A percentile compares a stretch with the other conserved stretches of the same genome.
Evolutionary conservation across 176 grass and related monocot species (phyloP).

Genomic region (Canna indica): DNA sequence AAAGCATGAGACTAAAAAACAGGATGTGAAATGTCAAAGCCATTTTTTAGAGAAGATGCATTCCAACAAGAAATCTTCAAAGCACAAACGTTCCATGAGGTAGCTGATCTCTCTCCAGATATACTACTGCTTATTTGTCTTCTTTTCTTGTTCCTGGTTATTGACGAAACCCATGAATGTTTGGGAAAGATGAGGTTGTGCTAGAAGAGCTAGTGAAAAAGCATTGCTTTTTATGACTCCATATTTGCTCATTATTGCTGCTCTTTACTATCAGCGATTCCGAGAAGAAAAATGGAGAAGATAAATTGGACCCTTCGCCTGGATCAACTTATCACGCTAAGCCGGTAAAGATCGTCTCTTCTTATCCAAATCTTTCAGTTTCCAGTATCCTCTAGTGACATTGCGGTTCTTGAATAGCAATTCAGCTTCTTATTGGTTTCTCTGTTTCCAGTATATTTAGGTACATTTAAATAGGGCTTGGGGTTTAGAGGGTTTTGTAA

Average conservation of each 20-base stretch:
- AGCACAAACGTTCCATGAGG: constrained; percentile 53
- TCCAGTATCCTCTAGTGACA: not conserved
- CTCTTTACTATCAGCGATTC: constrained; percentile 48
- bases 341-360: constrained; percentile 24
- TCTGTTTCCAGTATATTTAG: not conserved
- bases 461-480: not conserved
- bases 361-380: not conserved
- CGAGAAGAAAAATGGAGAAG: constrained; percentile 32
- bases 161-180: not conserved
- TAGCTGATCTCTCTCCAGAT: constrained; percentile 18
- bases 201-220: not conserved
- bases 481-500: not conserved
- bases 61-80: constrained; percentile 27
- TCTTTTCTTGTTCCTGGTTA: not conserved
- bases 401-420: not conserved
- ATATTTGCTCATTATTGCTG: constrained; percentile 10
- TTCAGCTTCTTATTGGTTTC: not conserved
- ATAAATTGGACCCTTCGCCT: constrained; percentile 28
- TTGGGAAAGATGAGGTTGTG: not conserved
- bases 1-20: constrained; percentile 19
- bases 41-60: constrained; percentile 36
- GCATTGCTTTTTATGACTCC: not conserved
- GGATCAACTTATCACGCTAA: constrained; percentile 31
- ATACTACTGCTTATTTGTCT: constrained; percentile 15
- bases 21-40: constrained; percentile 39